Base-by-base conservation (phyloP, 805 yeast species). In the Sugiyamaella qingdaonensis region DNA sequence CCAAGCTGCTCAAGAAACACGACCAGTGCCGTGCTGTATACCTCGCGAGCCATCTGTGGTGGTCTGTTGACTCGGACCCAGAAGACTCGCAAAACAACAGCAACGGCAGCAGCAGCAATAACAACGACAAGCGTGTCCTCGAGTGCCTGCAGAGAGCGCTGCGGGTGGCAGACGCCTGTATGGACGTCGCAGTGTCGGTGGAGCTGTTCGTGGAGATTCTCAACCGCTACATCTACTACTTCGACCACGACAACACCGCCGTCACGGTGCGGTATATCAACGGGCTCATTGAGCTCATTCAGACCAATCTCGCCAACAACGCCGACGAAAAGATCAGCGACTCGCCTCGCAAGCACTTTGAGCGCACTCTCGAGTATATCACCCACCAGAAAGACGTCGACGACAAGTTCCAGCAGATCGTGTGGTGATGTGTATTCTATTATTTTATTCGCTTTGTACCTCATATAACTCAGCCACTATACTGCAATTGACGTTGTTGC, bases 21-120 rank as follows among this genome's bases (percentile, higher is more conserved):
- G 98, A 92, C 64, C 99, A 94, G 68, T 91, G 97, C 67, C 80
- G 97, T 13, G 84, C 96, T 0, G 95, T 90, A 4, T 88, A 86
- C 65, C 70, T 81, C 49, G 91, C 96, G 42, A 84, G 96, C 0
- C 97, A 94, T 69, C 71, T 94, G 47, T 94, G 97, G 97, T 88
- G 95, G 94, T 86, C 92, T 64, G 82, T 85, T 21, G 90, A 86
- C 55, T 77, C 76, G 14, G 39, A 16, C 3, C 73, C 77, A 18
- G 74, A 69, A 52, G 79, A 74, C 7, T 7, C 3, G 29, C 29
- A n/a, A 14, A 36, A 10, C 16, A 36, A 36, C 16, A 10, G 18
- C 9, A n/a, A 10, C 16, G 24, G 19, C 4, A 10, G 8, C 19
- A 16, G 13, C 21, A 16, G 4, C 24, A 19, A 9, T 9, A 64